Evolutionary conservation across 257 asterid species (phyloP).

Genomic region (Schizonepeta tenuifolia): DNA sequence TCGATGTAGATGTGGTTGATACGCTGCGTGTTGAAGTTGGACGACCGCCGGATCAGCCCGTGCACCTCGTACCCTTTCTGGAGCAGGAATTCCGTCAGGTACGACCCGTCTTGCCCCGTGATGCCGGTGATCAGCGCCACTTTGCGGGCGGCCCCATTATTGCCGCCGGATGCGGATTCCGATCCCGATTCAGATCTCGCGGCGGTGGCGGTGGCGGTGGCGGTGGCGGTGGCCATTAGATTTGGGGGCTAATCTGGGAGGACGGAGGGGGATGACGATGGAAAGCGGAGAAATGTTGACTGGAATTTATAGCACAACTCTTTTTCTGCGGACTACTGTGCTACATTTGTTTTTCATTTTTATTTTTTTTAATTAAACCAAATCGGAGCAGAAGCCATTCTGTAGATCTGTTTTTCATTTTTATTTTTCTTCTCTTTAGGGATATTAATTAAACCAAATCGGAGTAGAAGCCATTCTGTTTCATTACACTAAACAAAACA

Average conservation of each 20-base stretch:
- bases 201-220: conserved; percentile 22
- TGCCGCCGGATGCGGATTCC: conserved; percentile 43
- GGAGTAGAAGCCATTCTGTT: no score
- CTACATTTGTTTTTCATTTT: background rate
- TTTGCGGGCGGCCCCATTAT: conserved; percentile 47
- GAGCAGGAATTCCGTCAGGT: conserved; percentile 87
- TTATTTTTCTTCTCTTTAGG: no score
- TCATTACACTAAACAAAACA: no score
- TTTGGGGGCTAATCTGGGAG: background rate
- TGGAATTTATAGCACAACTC: conserved; percentile 27
- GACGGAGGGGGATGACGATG: background rate
- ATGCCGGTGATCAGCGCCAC: conserved; percentile 97
- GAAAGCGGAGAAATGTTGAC: conserved; percentile 21
- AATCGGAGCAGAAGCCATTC: no score
- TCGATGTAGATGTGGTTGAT: conserved; percentile 96
- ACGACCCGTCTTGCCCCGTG: conserved; percentile 98
- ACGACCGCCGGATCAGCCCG: conserved; percentile 94
- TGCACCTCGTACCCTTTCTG: conserved; percentile 86
- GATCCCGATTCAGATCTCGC: conserved; percentile 45
- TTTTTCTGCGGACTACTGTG: background rate
- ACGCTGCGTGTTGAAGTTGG: conserved; percentile 97
- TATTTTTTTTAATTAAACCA: no score
- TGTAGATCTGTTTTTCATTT: no score
- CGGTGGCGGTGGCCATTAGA: conserved; percentile 39
- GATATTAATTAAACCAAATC: no score